These are phyloP conservation scores for Epithele typhae DNA, from an alignment of 768 basidiomycete species.

Conservation along the genomic window DNA sequence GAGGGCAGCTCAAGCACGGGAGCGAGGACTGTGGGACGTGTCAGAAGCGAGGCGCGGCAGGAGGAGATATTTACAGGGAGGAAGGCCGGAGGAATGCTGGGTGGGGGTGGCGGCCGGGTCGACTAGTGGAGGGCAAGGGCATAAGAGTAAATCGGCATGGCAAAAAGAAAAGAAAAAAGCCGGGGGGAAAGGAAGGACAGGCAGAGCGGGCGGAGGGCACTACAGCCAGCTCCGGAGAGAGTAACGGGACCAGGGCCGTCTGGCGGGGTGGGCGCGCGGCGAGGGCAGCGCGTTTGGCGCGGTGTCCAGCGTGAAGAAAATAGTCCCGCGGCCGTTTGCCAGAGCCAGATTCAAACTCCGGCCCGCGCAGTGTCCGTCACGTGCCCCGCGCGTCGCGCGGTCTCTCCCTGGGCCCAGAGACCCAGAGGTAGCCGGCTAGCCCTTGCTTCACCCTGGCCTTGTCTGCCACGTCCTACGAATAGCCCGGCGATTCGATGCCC, in stretches of 20 bases:
- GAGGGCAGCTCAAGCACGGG: slow-evolving; percentile 17
- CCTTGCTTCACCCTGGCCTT: too few species aligned
- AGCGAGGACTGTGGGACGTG: slow-evolving; percentile 7
- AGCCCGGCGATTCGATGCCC: too few species aligned
- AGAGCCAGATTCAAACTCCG: slow-evolving; percentile 16
- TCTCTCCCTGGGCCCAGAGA: neutral
- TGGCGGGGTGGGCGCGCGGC: too few species aligned
- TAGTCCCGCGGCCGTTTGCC: too few species aligned
- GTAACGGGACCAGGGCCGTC: too few species aligned
- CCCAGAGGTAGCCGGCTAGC: too few species aligned
- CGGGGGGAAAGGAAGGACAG: slow-evolving; percentile 8
- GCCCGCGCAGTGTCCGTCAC: slow-evolving; percentile 5
- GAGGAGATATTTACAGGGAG: slow-evolving; percentile 9
- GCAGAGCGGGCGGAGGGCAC: neutral
- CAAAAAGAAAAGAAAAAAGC: slow-evolving; percentile 13
- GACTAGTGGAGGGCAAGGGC: slow-evolving; percentile 9
- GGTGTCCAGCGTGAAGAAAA: too few species aligned
- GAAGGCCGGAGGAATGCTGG: slow-evolving; percentile 7
- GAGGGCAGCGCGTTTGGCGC: too few species aligned
- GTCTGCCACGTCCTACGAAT: too few species aligned
- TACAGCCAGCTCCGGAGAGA: too few species aligned
- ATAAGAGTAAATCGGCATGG: slow-evolving; percentile 16
- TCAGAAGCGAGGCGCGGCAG: neutral
- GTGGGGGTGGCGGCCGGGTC: slow-evolving; percentile 19
- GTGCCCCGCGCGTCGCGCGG: slow-evolving; percentile 2